These are phyloP conservation scores for Russula foetens DNA, from an alignment of 768 basidiomycete genomes.

Conservation along the genomic window DNA sequence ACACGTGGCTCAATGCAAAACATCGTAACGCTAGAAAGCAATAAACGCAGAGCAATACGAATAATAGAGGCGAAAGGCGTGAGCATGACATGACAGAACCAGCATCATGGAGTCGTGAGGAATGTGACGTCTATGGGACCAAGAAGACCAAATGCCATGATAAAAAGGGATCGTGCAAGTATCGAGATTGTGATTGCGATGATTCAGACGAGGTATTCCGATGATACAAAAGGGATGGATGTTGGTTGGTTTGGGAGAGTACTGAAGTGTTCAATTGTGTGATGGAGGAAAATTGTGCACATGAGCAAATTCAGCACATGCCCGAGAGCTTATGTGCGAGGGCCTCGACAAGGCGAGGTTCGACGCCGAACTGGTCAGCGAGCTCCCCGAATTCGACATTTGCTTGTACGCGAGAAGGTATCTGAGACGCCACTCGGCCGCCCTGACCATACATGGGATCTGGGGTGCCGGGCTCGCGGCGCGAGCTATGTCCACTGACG, in stretches of 20 bases:
- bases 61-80: slow-evolving; percentile 14
- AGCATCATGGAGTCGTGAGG: slow-evolving; percentile 20
- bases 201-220: slow-evolving; percentile 12
- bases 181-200: slow-evolving; percentile 16
- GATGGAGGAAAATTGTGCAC: not conserved
- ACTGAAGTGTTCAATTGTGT: slow-evolving; percentile 4
- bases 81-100: slow-evolving; percentile 17
- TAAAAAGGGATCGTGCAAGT: slow-evolving; percentile 15
- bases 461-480: slow-evolving; percentile 13
- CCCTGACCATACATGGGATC: slow-evolving; percentile 36
- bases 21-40: slow-evolving; percentile 17
- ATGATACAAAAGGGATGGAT: slow-evolving; percentile 10
- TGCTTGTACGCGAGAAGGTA: slow-evolving; percentile 30
- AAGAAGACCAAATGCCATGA: slow-evolving; percentile 10
- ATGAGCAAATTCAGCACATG: slow-evolving; percentile 10
- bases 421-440: slow-evolving; percentile 58
- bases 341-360: slow-evolving; percentile 17
- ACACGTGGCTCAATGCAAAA: slow-evolving; percentile 8
- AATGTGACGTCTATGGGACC: slow-evolving; percentile 11
- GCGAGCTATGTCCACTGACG: slow-evolving; percentile 16
- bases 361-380: slow-evolving; percentile 19
- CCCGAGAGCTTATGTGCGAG: slow-evolving; percentile 19
- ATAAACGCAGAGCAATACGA: slow-evolving; percentile 20
- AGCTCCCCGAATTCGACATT: slow-evolving; percentile 14
- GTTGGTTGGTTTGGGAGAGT: not conserved